A percentile compares a stretch with the other conserved stretches of the same genome.
phyloP scores from a whole-genome alignment of 441 rosid genomes.

The Euphorbia corollata region DNA sequence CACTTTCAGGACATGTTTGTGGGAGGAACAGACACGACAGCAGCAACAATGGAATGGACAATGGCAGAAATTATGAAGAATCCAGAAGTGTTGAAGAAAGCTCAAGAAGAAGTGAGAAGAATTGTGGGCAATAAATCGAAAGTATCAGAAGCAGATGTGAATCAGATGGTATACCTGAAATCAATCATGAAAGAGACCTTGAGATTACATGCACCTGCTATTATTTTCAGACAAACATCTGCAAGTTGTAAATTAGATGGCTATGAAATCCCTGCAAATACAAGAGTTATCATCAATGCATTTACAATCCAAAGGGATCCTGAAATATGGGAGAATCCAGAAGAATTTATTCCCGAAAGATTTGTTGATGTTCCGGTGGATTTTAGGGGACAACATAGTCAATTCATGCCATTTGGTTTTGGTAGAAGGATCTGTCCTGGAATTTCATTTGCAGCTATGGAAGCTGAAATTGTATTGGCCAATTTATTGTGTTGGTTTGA shows the following conservation, averaged over 20 bases:
- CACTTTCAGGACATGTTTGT: constrained; percentile 31
- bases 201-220: constrained; percentile 26
- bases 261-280: constrained; percentile 23
- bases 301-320: constrained; percentile 38
- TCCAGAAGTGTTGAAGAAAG: constrained; percentile 19
- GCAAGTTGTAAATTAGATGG: constrained; percentile 11
- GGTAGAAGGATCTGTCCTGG: constrained; percentile 32
- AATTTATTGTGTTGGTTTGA: constrained; percentile 28
- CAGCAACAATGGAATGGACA: constrained; percentile 29
- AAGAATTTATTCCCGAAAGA: constrained; percentile 32
- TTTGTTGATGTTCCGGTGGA: constrained; percentile 19
- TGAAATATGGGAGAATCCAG: constrained; percentile 27
- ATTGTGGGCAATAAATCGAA: constrained; percentile 28
- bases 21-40: constrained; percentile 29
- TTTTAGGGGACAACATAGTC: constrained; percentile 19
- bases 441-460: constrained; percentile 13
- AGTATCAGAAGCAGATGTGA: constrained; percentile 16
- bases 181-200: constrained; percentile 28
- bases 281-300: constrained; percentile 24
- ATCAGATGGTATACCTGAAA: constrained; percentile 23
- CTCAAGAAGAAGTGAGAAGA: constrained; percentile 23
- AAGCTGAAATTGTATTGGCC: constrained; percentile 18
- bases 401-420: constrained; percentile 28
- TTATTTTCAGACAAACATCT: constrained; percentile 22
- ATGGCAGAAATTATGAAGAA: constrained; percentile 29